Percentiles rank a stretch among this genome's conserved stretches.
These are phyloP conservation scores for Jasminum sambac DNA, from an alignment of 257 asterid genomes.

Conservation along the genomic window DNA sequence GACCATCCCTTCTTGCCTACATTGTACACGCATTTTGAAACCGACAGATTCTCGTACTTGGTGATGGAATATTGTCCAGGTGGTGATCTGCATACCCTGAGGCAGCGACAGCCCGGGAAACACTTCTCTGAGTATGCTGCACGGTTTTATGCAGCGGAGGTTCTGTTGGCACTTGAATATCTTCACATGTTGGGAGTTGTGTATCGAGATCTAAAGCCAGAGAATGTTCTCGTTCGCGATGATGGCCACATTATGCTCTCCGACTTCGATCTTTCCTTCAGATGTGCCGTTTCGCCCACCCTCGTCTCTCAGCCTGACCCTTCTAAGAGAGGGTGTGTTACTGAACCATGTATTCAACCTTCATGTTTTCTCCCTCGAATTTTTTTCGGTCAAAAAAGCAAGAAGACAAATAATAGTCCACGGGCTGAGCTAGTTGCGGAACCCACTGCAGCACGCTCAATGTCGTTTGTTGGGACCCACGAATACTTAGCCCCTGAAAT, in stretches of 20 bases:
- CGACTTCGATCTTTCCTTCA: slow-evolving; percentile 38
- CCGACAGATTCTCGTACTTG: slow-evolving; percentile 51
- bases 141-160: slow-evolving; percentile 47
- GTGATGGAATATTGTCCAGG: slow-evolving; percentile 66
- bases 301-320: slow-evolving; percentile 26
- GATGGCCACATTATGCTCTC: slow-evolving; percentile 46
- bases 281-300: slow-evolving; percentile 41
- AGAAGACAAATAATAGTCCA: slow-evolving; percentile 17
- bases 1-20: slow-evolving; percentile 67
- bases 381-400: slow-evolving; percentile 34
- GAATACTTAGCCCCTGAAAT: slow-evolving; percentile 45
- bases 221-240: slow-evolving; percentile 38
- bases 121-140: slow-evolving; percentile 59
- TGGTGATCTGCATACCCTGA: slow-evolving; percentile 51
- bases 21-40: slow-evolving; percentile 54
- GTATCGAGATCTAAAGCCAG: slow-evolving; percentile 40
- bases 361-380: slow-evolving; percentile 36
- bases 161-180: slow-evolving; percentile 38
- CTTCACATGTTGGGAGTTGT: slow-evolving; percentile 42
- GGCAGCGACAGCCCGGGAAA: slow-evolving; percentile 61
- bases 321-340: slow-evolving; percentile 34
- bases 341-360: slow-evolving; percentile 38
- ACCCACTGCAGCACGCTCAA: slow-evolving; percentile 41
- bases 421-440: slow-evolving; percentile 40
- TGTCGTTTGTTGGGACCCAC: slow-evolving; percentile 42